phyloP scores from a whole-genome alignment of 371 early-diverging fungal species.

The Lichtheimia ornata region DNA sequence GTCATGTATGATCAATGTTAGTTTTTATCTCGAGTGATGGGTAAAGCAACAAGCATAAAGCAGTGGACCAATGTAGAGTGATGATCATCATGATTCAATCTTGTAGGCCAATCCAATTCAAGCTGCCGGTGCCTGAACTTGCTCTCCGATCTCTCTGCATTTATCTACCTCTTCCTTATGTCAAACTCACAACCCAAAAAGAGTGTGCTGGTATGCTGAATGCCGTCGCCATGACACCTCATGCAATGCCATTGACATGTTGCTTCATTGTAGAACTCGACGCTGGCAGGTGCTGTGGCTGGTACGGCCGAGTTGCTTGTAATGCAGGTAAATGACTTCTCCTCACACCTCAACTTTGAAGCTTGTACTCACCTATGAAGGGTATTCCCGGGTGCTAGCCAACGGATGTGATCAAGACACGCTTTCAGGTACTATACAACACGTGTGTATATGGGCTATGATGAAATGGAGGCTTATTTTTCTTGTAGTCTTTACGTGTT shows the following conservation, averaged over 20 bases:
- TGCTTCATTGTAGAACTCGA: constrained; percentile 14
- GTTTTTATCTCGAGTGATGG: no score
- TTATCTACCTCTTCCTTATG: not conserved
- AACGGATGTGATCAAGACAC: constrained; percentile 46
- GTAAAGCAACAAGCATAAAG: no score
- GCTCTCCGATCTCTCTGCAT: not conserved
- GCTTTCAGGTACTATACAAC: constrained; percentile 34
- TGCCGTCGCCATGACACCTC: not conserved
- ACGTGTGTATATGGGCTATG: no score
- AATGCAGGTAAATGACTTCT: constrained; percentile 19
- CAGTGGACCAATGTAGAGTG: no score
- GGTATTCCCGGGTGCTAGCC: constrained; percentile 19
- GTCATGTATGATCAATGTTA: no score
- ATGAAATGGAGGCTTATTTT: not conserved
- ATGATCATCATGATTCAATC: no score
- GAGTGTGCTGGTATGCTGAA: constrained; percentile 11
- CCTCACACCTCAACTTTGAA: not conserved
- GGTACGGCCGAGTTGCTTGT: constrained; percentile 19
- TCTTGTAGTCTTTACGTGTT: constrained; percentile 22
- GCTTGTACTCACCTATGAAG: not conserved
- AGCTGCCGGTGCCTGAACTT: not conserved
- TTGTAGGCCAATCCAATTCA: no score
- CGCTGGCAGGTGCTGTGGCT: constrained; percentile 18
- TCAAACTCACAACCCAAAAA: constrained; percentile 13
- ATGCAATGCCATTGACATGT: not conserved